Percentiles rank a stretch among this genome's conserved stretches.
Conservation (phyloP, 257 asterid genomes). For the Nicotiana tabacum region DNA sequence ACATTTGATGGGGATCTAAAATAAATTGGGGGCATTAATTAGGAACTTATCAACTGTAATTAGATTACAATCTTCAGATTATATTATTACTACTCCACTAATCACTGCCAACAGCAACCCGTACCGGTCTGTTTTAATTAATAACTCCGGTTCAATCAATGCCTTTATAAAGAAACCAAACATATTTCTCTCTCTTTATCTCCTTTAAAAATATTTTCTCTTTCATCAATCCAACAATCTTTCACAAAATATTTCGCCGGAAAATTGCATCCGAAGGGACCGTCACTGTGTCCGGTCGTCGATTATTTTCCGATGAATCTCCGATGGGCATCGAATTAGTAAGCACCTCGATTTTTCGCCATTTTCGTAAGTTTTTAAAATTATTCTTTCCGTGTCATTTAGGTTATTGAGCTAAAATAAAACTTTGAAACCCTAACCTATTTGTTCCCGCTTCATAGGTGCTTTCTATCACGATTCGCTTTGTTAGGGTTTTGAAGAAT, state of each 20-base stretch:
- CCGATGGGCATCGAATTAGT: constrained; percentile 25
- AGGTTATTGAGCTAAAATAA: constrained; percentile 6
- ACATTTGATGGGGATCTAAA: background rate
- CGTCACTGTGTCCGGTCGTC: constrained; percentile 15
- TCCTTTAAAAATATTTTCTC: constrained; percentile 16
- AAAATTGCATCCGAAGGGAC: constrained; percentile 11
- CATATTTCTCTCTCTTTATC: constrained; percentile 15
- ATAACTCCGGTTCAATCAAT: constrained; percentile 13
- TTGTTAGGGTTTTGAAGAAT: constrained; percentile 56
- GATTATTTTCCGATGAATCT: constrained; percentile 16
- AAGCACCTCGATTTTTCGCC: constrained; percentile 6
- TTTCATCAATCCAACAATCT: constrained; percentile 18
- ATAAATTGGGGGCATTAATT: background rate
- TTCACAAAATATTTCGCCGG: constrained; percentile 24
- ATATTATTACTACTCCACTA: background rate
- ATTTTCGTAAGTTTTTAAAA: background rate
- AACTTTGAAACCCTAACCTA: background rate
- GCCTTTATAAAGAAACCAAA: background rate
- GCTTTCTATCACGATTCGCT: constrained; percentile 35
- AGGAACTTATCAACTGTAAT: background rate
- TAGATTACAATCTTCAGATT: background rate
- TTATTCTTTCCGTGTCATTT: too few species aligned
- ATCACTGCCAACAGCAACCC: background rate
- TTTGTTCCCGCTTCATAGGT: constrained; percentile 25
- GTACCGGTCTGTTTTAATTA: background rate